Conservation (phyloP, 495 filamentous ascomycete species). For the Penicillium diatomitis region DNA sequence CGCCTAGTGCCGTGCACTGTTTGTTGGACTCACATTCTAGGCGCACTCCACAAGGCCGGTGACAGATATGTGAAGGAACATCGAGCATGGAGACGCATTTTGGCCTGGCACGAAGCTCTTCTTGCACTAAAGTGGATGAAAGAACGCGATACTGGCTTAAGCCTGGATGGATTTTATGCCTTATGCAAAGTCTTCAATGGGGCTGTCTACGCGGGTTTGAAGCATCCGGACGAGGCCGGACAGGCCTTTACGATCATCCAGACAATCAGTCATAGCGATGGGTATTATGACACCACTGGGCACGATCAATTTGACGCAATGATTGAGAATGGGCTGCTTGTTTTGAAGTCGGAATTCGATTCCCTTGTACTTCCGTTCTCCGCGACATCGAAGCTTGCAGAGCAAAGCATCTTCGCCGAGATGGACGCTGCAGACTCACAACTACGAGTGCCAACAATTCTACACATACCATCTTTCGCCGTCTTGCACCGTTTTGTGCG, state of each 20-base stretch:
- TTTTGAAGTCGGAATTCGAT: constrained; percentile 32
- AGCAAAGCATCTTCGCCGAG: constrained; percentile 11
- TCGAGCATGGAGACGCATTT: constrained; percentile 21
- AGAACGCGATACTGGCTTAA: constrained; percentile 25
- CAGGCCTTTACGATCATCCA: constrained; percentile 16
- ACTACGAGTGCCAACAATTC: constrained; percentile 21
- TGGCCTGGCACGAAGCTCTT: constrained; percentile 36
- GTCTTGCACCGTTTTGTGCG: constrained; percentile 46
- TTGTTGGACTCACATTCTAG: constrained; percentile 33
- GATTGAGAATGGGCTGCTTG: constrained; percentile 20
- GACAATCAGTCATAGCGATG: constrained; percentile 4
- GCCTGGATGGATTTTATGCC: constrained; percentile 32
- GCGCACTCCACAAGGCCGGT: constrained; percentile 17
- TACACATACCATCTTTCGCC: constrained; percentile 35
- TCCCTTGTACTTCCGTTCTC: constrained; percentile 25
- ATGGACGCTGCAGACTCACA: constrained; percentile 5
- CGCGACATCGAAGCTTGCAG: constrained; percentile 15
- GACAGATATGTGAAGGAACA: constrained; percentile 8
- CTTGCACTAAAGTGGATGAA: constrained; percentile 32
- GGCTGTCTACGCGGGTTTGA: constrained; percentile 27
- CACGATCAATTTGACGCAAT: constrained; percentile 20
- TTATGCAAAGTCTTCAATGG: constrained; percentile 39
- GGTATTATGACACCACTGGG: constrained; percentile 1
- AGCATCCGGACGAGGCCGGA: constrained; percentile 14
- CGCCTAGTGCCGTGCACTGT: constrained; percentile 22